Conservation (phyloP, 441 rosid genomes). For the Monsonia emarginata region DNA sequence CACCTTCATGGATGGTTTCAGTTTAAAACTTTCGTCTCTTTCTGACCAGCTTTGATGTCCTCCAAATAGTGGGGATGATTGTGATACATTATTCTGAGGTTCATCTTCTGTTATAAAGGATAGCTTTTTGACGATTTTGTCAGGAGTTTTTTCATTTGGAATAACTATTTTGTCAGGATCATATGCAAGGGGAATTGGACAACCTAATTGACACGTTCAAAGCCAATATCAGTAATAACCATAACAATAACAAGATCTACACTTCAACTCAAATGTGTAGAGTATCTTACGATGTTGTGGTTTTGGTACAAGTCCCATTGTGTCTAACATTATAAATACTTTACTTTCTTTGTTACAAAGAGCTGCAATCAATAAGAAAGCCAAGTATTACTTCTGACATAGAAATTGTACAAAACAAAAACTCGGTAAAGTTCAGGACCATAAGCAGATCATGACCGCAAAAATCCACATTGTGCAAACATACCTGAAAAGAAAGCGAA, state of each 20-base stretch:
- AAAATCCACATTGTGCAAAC: neutral
- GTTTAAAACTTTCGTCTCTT: slow-evolving; percentile 65
- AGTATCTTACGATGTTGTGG: slow-evolving; percentile 64
- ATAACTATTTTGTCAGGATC: slow-evolving; percentile 56
- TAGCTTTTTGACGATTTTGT: slow-evolving; percentile 41
- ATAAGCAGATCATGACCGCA: neutral
- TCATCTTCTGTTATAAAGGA: slow-evolving; percentile 50
- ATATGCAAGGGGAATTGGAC: slow-evolving; percentile 55
- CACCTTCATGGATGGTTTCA: slow-evolving; percentile 73
- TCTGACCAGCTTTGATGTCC: slow-evolving; percentile 76
- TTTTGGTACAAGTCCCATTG: slow-evolving; percentile 60
- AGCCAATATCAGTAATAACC: slow-evolving; percentile 16
- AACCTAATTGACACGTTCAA: slow-evolving; percentile 40
- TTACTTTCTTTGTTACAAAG: slow-evolving; percentile 76
- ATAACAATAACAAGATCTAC: slow-evolving; percentile 13
- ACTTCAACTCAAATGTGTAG: slow-evolving; percentile 14
- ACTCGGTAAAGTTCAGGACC: neutral
- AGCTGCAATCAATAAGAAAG: slow-evolving; percentile 41
- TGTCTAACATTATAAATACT: slow-evolving; percentile 51
- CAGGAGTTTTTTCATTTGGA: slow-evolving; percentile 48
- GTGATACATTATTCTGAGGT: slow-evolving; percentile 32
- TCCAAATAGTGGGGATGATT: slow-evolving; percentile 61
- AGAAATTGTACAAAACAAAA: neutral
- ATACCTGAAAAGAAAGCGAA: slow-evolving; percentile 67
- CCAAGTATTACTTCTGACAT: slow-evolving; percentile 3